phyloP scores from a whole-genome alignment of 192 early-diverging fungal species.

The Lunasporangiospora selenospora region DNA sequence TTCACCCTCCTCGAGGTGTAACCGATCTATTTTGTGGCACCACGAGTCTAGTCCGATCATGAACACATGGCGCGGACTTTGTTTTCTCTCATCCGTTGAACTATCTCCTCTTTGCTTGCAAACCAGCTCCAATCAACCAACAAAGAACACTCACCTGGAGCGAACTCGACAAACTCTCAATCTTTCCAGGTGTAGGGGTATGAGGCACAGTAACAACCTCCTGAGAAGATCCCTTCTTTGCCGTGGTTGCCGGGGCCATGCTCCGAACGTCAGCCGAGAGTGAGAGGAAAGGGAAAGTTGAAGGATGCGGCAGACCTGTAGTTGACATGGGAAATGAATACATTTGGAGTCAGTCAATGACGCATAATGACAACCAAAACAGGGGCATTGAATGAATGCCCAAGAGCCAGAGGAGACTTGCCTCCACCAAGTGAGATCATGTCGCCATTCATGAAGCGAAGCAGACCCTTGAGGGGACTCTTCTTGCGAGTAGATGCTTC shows the following conservation, averaged over 20 bases:
- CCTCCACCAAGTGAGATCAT: constrained; percentile 69
- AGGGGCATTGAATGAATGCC: no score
- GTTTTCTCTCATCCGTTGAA: no score
- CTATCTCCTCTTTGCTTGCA: no score
- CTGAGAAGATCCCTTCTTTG: constrained; percentile 49
- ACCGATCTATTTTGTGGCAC: no score
- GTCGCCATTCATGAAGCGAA: constrained; percentile 44
- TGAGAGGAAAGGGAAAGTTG: constrained; percentile 62
- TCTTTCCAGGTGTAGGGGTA: constrained; percentile 26
- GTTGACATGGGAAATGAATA: background rate
- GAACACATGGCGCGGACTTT: no score
- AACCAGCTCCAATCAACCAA: no score
- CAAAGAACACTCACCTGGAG: constrained; percentile 48
- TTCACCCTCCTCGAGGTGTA: no score
- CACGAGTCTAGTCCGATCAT: no score
- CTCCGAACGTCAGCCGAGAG: constrained; percentile 51
- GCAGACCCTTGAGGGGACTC: constrained; percentile 49
- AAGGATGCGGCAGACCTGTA: constrained; percentile 66
- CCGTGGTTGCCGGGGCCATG: constrained; percentile 41
- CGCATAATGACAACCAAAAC: background rate
- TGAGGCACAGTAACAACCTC: constrained; percentile 59
- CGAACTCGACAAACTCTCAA: constrained; percentile 26
- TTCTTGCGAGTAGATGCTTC: constrained; percentile 46
- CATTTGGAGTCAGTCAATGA: background rate
- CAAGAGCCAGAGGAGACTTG: no score